phyloP scores from a whole-genome alignment of 192 early-diverging fungal genomes.

The Podila verticillata region DNA sequence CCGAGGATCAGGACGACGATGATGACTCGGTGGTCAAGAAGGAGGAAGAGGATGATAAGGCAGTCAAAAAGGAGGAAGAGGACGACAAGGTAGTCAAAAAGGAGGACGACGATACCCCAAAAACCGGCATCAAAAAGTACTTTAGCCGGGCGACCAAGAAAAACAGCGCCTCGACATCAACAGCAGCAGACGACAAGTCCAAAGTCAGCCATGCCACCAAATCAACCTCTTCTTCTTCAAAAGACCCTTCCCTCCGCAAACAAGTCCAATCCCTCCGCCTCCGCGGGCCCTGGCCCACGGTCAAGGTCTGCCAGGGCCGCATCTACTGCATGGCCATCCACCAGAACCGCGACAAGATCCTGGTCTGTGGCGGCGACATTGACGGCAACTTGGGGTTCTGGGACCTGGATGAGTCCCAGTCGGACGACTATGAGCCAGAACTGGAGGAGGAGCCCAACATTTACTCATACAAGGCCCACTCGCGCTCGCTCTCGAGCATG shows the following conservation, averaged over 20 bases:
- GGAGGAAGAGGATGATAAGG: conserved; percentile 11
- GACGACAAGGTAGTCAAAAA: conserved; percentile 19
- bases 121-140: conserved; percentile 32
- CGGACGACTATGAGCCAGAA: conserved; percentile 44
- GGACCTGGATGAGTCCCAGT: conserved; percentile 60
- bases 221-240: conserved; percentile 4
- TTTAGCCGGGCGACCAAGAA: conserved; percentile 12
- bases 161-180: background rate
- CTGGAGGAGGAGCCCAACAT: conserved; percentile 59
- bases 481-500: conserved; percentile 58
- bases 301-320: conserved; percentile 60
- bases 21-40: conserved; percentile 17
- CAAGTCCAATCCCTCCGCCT: conserved; percentile 43
- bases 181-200: conserved; percentile 7
- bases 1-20: conserved; percentile 15
- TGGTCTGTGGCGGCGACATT: conserved; percentile 61
- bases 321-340: conserved; percentile 63
- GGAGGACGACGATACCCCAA: conserved; percentile 12
- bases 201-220: conserved; percentile 21
- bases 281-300: conserved; percentile 56
- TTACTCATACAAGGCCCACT: conserved; percentile 63
- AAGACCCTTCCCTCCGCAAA: conserved; percentile 27
- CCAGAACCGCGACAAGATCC: conserved; percentile 60
- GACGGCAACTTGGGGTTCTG: conserved; percentile 66
- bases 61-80: conserved; percentile 14